Evolutionary conservation across 768 basidiomycete species (phyloP).

Genomic region (Mycena alexandri): DNA sequence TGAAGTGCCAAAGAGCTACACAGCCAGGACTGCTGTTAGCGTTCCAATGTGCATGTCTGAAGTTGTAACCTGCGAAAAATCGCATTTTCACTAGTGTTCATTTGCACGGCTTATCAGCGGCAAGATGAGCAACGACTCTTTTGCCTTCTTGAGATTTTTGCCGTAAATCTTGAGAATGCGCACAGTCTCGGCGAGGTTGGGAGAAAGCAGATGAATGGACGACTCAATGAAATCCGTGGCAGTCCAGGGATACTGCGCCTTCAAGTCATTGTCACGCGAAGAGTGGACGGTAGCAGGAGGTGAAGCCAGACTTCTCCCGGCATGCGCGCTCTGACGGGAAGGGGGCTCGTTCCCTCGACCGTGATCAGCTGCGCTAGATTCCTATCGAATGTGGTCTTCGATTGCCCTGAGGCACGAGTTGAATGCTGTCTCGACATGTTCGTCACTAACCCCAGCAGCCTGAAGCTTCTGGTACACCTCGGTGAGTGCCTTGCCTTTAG

Average conservation of each 20-base stretch:
- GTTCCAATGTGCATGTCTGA: too few species aligned
- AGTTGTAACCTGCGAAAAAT: too few species aligned
- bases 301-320: neutral
- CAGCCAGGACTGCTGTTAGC: too few species aligned
- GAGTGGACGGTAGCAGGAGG: neutral
- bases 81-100: too few species aligned
- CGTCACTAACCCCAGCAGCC: too few species aligned
- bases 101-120: too few species aligned
- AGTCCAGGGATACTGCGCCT: too few species aligned
- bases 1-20: too few species aligned
- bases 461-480: too few species aligned
- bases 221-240: too few species aligned
- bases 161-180: neutral
- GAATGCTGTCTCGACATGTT: conserved; percentile 9
- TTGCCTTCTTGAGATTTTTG: neutral
- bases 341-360: neutral
- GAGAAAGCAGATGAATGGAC: neutral
- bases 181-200: neutral
- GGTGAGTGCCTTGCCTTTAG: too few species aligned
- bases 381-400: conserved; percentile 10
- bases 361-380: neutral
- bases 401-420: conserved; percentile 8
- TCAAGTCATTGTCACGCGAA: too few species aligned
- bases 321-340: neutral
- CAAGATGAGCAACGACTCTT: neutral